These are phyloP conservation scores for Xerocomellus dryophilus DNA, from an alignment of 768 basidiomycete species.

Conservation along the genomic window DNA sequence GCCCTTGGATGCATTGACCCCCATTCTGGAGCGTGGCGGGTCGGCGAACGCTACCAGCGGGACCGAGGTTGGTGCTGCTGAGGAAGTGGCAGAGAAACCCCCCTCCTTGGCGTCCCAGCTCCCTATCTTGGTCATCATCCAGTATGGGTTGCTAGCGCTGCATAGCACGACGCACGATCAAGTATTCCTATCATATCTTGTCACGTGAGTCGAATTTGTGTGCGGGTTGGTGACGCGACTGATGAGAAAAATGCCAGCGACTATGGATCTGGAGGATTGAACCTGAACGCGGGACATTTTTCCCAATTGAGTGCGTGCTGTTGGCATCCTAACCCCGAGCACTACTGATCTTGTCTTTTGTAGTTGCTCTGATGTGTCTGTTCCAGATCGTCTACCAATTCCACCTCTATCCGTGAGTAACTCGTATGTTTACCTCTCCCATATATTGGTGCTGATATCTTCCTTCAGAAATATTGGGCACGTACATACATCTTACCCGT, in stretches of 20 bases:
- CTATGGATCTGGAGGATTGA: conserved; percentile 83
- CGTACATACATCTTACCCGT: conserved; percentile 11
- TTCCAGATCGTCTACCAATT: conserved; percentile 92
- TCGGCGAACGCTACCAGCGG: conserved; percentile 24
- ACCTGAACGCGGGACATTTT: conserved; percentile 87
- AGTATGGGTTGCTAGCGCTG: conserved; percentile 86
- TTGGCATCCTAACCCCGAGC: background rate
- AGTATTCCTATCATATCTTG: conserved; percentile 87
- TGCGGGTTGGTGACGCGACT: background rate
- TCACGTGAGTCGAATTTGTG: conserved; percentile 33
- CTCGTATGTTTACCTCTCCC: background rate
- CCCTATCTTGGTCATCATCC: conserved; percentile 81
- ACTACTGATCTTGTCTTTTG: conserved; percentile 1
- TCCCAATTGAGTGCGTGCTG: conserved; percentile 75
- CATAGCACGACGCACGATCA: conserved; percentile 91
- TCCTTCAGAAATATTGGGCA: conserved; percentile 61
- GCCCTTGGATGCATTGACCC: conserved; percentile 39
- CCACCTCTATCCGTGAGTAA: conserved; percentile 79
- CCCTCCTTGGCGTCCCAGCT: conserved; percentile 70
- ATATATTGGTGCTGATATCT: background rate
- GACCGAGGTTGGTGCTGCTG: conserved; percentile 30
- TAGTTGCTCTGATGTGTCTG: conserved; percentile 91
- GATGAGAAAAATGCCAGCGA: conserved; percentile 44
- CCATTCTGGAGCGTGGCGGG: conserved; percentile 50
- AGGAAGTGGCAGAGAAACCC: conserved; percentile 49